A percentile compares a stretch with the other conserved stretches of the same genome.
phyloP scores from a whole-genome alignment of 208 protist species.

The Acanthamoeba sp. region DNA sequence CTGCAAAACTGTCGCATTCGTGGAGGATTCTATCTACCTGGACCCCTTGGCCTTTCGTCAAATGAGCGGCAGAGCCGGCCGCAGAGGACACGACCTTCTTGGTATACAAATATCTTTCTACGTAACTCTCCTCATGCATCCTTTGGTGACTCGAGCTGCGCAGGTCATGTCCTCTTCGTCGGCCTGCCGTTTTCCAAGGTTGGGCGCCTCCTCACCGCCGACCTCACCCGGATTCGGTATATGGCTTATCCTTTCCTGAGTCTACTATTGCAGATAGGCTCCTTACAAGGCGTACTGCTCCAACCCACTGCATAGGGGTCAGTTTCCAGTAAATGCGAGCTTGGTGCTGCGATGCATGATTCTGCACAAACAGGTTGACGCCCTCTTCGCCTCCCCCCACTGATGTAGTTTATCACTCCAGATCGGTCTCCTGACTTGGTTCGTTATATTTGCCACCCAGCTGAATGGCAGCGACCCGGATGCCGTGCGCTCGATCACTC shows the following conservation, averaged over 20 bases:
- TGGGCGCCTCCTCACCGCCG: slow-evolving; percentile 93
- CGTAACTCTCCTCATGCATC: too few relatives aligned
- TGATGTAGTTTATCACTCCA: too few relatives aligned
- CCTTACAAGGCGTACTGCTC: too few relatives aligned
- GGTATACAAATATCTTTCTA: slow-evolving; percentile 1
- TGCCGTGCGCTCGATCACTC: neutral
- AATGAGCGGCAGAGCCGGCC: slow-evolving; percentile 96
- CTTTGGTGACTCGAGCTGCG: too few relatives aligned
- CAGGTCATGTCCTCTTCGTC: slow-evolving; percentile 95
- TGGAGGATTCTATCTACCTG: slow-evolving; percentile 94
- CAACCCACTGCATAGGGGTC: slow-evolving; percentile 92
- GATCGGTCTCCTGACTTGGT: too few relatives aligned
- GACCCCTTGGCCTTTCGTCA: slow-evolving; percentile 96
- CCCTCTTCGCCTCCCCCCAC: too few relatives aligned
- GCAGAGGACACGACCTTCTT: slow-evolving; percentile 95
- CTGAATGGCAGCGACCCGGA: neutral
- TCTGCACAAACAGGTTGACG: slow-evolving; percentile 54
- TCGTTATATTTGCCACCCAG: neutral
- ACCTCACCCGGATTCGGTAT: slow-evolving; percentile 90
- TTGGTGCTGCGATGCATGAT: slow-evolving; percentile 90
- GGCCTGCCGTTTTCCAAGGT: slow-evolving; percentile 94
- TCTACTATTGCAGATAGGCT: too few relatives aligned
- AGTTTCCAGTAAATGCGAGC: slow-evolving; percentile 93
- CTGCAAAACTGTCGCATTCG: slow-evolving; percentile 95
- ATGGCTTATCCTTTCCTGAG: neutral